phyloP scores from a whole-genome alignment of 148 eudicot genomes.

The Cornus kousa region DNA sequence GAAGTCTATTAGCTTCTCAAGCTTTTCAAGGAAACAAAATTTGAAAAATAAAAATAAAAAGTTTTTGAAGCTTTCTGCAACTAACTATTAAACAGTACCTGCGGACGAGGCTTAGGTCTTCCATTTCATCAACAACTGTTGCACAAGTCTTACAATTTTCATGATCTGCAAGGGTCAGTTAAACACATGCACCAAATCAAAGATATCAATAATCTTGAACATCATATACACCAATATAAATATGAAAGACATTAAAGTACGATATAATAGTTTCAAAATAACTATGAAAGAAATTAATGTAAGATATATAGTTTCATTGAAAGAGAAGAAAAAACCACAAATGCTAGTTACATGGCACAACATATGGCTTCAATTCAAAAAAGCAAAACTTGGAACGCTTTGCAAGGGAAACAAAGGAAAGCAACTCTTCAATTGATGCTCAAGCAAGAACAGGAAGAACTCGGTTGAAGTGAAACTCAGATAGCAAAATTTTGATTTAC shows the following conservation, averaged over 20 bases:
- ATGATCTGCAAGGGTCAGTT: neutral
- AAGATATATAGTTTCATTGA: neutral
- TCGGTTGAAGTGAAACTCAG: neutral
- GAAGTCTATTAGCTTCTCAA: too few species aligned
- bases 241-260: too few species aligned
- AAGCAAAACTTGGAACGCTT: neutral
- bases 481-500: conserved; percentile 25
- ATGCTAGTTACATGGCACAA: neutral
- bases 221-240: too few species aligned
- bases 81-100: too few species aligned
- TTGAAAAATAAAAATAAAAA: too few species aligned
- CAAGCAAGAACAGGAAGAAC: conserved; percentile 2
- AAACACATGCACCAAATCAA: neutral
- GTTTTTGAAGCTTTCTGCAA: too few species aligned
- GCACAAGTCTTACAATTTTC: too few species aligned
- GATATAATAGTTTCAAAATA: too few species aligned
- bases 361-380: neutral
- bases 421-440: neutral
- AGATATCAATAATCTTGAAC: neutral
- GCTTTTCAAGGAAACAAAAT: too few species aligned
- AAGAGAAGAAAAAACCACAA: neutral
- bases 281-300: neutral
- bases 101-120: too few species aligned
- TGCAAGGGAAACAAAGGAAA: neutral
- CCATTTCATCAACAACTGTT: too few species aligned